Base-by-base conservation (phyloP, 768 basidiomycete species). In the Suillus paluster region DNA sequence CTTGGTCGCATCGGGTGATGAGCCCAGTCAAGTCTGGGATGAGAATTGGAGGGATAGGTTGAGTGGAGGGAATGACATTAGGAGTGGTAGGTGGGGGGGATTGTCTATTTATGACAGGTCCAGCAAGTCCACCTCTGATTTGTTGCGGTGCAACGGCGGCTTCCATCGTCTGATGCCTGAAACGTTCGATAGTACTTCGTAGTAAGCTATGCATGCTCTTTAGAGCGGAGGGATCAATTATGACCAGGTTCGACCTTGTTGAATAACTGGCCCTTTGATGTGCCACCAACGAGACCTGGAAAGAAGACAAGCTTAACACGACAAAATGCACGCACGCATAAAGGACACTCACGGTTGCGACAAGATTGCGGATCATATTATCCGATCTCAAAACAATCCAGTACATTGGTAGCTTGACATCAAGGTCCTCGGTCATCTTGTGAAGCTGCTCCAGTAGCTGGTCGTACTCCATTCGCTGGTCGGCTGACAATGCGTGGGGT, bases 401-500 rank as follows among this genome's bases (percentile, higher is more conserved):
- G 64, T 82, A 78, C 74, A 84, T 72, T 3, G 77, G 77, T 17
- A 91, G 73, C 64, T 80, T 85, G 39, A 61, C 50, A 5, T 90
- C 85, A 23, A 88, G 71, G 0, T 88, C 86, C 15, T 55, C 45
- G 44, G 78, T 77, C 53, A 77, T 68, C 55, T 79, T 83, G 68
- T 71, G 71, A 15, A 86, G 67, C 41, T 81, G 78, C 56, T 88
- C 86, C 30, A 90, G 75, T 5, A 81, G 44, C 23, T 69, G 67
- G 58, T 79, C 81, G 64, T 83, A 90, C 58, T 86, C 86, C 44
- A 75, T 60, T 45, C 84, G 79, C 62, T 86, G 86, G 3, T 86
- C 84, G 9, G 80, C 75, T 4, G 86, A 79, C 27, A 90, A 67
- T 15, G 81, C 80, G 17, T 78, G 69, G 8, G 66, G 54, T 8